phyloP scores from a whole-genome alignment of 192 early-diverging fungal genomes.

The Coemansia sp. region DNA sequence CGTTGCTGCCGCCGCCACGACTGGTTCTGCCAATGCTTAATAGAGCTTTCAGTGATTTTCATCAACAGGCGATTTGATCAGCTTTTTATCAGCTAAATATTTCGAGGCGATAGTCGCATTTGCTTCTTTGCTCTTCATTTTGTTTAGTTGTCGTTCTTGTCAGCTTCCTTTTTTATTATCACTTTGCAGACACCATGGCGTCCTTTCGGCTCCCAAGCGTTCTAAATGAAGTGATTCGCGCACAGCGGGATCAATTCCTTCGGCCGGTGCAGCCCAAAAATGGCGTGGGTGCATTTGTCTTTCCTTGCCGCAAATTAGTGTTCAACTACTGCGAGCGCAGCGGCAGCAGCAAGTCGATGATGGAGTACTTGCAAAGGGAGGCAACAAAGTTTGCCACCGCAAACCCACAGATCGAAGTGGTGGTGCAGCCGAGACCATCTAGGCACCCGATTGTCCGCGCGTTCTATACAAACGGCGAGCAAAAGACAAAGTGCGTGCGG shows the following conservation, averaged over 20 bases:
- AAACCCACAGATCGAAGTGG: constrained; percentile 79
- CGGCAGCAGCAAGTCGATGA: constrained; percentile 76
- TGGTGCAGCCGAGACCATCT: constrained; percentile 73
- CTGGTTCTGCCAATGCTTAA: not conserved
- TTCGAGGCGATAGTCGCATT: not conserved
- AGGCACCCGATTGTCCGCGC: constrained; percentile 75
- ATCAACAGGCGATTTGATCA: not conserved
- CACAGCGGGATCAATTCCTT: constrained; percentile 35
- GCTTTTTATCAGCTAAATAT: not conserved
- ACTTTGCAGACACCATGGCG: constrained; percentile 31
- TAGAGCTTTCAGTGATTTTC: not conserved
- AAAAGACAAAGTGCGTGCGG: constrained; percentile 64
- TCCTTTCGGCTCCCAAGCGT: constrained; percentile 44
- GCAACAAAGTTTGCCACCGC: constrained; percentile 62
- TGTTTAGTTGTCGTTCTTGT: too few species aligned
- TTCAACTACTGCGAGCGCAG: constrained; percentile 86
- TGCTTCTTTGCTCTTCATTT: too few species aligned
- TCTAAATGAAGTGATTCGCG: constrained; percentile 37
- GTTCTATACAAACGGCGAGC: constrained; percentile 63
- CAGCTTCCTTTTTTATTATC: too few species aligned
- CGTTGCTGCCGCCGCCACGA: not conserved
- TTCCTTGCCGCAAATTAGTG: constrained; percentile 76
- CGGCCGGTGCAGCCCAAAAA: constrained; percentile 57
- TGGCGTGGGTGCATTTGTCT: constrained; percentile 74
- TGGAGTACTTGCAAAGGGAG: constrained; percentile 73